These are phyloP conservation scores for Thymus quinquecostatus DNA, from an alignment of 257 asterid genomes.

Conservation along the genomic window DNA sequence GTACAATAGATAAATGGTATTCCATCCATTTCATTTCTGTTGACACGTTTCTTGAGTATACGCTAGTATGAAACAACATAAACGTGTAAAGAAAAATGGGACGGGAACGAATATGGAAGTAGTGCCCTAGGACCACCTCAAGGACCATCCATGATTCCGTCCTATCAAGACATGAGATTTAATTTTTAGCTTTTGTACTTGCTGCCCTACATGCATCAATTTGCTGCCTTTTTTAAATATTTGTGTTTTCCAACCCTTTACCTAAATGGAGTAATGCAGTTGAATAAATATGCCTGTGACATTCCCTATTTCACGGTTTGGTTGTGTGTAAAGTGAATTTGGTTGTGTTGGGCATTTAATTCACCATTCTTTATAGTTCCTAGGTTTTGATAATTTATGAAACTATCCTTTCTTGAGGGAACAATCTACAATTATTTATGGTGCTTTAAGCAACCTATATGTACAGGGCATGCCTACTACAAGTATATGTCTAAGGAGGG, in stretches of 20 bases:
- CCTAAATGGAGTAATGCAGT: neutral
- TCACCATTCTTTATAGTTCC: neutral
- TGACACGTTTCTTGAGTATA: too few relatives aligned
- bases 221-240: neutral
- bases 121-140: constrained; percentile 25
- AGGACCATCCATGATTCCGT: constrained; percentile 23
- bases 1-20: neutral
- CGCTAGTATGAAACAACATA: too few relatives aligned
- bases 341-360: neutral
- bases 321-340: neutral
- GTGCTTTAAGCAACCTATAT: neutral
- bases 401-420: neutral
- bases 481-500: neutral
- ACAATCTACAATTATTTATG: too few relatives aligned
- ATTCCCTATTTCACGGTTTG: constrained; percentile 7
- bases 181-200: constrained; percentile 26
- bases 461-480: neutral
- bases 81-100: too few relatives aligned
- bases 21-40: too few relatives aligned
- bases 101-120: too few relatives aligned
- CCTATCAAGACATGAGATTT: constrained; percentile 29
- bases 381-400: neutral
- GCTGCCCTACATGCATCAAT: constrained; percentile 18
- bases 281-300: constrained; percentile 7
- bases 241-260: neutral